Conservation (phyloP, 2,329 filamentous ascomycete genomes). For the Botrytis byssoidea region DNA sequence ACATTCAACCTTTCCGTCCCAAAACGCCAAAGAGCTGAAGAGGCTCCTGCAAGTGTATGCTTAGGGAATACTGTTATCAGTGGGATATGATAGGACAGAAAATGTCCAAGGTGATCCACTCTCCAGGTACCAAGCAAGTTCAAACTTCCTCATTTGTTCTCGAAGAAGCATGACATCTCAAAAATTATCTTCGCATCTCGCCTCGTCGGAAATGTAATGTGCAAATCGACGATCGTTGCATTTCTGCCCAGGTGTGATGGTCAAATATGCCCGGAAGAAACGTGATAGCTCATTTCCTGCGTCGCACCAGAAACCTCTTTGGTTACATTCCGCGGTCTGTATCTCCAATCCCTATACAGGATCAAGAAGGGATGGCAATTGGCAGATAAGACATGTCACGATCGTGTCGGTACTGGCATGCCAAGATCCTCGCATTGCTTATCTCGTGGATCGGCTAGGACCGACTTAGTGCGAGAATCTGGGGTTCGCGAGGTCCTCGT, state of each 20-base stretch:
- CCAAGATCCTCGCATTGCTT: conserved; percentile 1
- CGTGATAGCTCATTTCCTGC: conserved; percentile 12
- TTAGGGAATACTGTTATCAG: conserved; percentile 19
- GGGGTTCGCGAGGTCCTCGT: background rate
- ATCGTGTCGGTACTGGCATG: background rate
- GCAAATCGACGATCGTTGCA: conserved; percentile 4
- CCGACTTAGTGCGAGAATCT: conserved; percentile 3
- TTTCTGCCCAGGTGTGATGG: conserved; percentile 12
- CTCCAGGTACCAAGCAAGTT: background rate
- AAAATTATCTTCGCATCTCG: conserved; percentile 9
- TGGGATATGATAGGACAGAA: conserved; percentile 12
- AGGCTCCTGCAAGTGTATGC: conserved; percentile 18
- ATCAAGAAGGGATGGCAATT: background rate
- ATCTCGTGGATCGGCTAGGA: conserved; percentile 10
- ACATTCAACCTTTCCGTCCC: conserved; percentile 8
- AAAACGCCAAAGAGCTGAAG: background rate
- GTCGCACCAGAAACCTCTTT: background rate
- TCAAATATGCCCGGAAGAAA: background rate
- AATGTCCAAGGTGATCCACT: conserved; percentile 1
- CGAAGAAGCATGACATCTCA: conserved; percentile 2
- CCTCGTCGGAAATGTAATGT: background rate
- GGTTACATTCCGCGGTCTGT: background rate
- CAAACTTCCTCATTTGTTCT: conserved; percentile 17
- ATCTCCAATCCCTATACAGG: background rate
- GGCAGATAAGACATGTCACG: background rate